Base-by-base conservation (phyloP, 306 rosid genomes). In the Spatholobus suberectus region DNA sequence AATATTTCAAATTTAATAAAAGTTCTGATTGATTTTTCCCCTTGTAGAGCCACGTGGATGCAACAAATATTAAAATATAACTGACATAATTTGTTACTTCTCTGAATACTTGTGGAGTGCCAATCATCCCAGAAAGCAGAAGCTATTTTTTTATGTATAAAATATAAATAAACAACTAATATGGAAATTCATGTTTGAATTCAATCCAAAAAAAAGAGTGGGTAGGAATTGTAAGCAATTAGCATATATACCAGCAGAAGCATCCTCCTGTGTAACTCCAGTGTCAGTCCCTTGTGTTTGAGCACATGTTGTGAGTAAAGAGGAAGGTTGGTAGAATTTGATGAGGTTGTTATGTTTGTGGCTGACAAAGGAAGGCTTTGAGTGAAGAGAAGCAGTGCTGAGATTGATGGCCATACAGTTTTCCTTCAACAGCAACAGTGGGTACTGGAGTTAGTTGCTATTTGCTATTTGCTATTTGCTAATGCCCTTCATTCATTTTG, bases 381-480 rank as follows among this genome's bases (percentile, higher is more conserved):
- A 86, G 81, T 71, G 88, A 73, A 89, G 90, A 82, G 88, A 85
- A 83, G 88, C 77, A 84, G 89, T 41, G n/a, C 59, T 62, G 58
- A 93, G 78, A 84, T 84, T 92, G 72, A 91, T 73, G 62, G 96
- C 96, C 99, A 95, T 95, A 70, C 70, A 86, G 51, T 20, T 77
- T 41, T 73, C 46, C 72, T 75, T 78, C 77, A 69, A 14, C 11
- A 32, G 4, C 12, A 21, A 0, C 13, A 21, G 26, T 37, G 78
- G 47, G 62, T 24, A 40, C 55, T 13, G 44, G 37, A 75, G 8
- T 5, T 37, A 17, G 32, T 1, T 11, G 17, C n/a, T n/a, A n/a
- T n/a, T n/a, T n/a, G n/a, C n/a, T n/a, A n/a, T n/a, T n/a, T n/a
- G n/a, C n/a, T n/a, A n/a, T n/a, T n/a, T n/a, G n/a, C 21, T 15